phyloP scores from a whole-genome alignment of 1,284 basidiomycete genomes.

The Ceratobasidium papillatum region DNA sequence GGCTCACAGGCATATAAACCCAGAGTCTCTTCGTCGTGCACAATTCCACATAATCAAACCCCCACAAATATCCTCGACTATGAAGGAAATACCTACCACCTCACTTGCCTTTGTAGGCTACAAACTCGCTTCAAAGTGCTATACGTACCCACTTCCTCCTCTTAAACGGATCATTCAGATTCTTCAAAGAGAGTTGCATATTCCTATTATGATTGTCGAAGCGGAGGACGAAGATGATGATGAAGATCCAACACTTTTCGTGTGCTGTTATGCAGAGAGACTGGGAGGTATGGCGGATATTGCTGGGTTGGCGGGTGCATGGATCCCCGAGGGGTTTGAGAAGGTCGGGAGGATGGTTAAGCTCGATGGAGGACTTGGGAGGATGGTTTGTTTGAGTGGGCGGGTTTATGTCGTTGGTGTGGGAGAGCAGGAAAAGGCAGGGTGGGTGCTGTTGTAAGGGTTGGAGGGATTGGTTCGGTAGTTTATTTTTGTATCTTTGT shows the following conservation, averaged over 20 bases:
- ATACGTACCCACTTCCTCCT: constrained; percentile 20
- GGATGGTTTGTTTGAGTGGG: constrained; percentile 21
- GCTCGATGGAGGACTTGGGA: constrained; percentile 5
- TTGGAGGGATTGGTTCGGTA: not conserved
- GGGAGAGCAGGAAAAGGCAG: not conserved
- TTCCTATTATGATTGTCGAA: constrained; percentile 15
- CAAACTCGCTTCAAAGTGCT: constrained; percentile 17
- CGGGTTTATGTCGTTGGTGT: constrained; percentile 11
- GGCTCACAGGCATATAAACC: no score
- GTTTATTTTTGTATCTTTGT: not conserved
- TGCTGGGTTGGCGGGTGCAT: not conserved
- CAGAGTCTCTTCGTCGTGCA: no score
- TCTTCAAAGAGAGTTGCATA: constrained; percentile 19
- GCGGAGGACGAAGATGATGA: constrained; percentile 35
- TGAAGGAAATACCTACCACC: not conserved
- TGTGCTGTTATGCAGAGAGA: constrained; percentile 25
- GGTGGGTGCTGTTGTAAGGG: not conserved
- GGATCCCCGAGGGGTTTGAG: constrained; percentile 11
- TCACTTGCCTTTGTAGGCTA: constrained; percentile 15
- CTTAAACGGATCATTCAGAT: not conserved
- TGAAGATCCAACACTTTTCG: constrained; percentile 16
- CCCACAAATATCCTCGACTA: not conserved
- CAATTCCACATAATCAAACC: no score
- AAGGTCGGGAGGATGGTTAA: constrained; percentile 4
- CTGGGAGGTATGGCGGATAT: not conserved